A percentile compares a stretch with the other conserved stretches of the same genome.
Conservation (phyloP, 2,329 filamentous ascomycete species). For the Talaromyces sp. region DNA sequence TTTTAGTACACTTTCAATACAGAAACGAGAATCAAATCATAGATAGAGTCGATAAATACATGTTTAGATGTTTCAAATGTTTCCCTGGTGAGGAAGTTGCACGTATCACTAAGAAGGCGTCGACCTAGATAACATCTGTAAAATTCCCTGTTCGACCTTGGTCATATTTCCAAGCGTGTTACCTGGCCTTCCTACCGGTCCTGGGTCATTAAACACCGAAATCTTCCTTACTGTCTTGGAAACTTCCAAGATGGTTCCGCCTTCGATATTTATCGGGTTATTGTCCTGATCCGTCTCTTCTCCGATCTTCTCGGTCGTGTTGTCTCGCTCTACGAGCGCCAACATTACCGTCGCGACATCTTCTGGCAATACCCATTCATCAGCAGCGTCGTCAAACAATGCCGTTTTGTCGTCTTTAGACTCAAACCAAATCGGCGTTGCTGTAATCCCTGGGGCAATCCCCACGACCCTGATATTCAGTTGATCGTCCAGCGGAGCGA, state of each 20-base stretch:
- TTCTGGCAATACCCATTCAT: conserved; percentile 55
- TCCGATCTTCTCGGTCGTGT: conserved; percentile 21
- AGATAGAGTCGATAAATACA: too few species aligned
- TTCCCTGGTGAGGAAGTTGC: too few species aligned
- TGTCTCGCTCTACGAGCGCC: conserved; percentile 44
- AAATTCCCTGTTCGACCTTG: too few species aligned
- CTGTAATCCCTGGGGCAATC: conserved; percentile 56
- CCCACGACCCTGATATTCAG: conserved; percentile 55
- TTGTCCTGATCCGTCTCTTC: too few species aligned
- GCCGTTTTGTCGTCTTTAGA: conserved; percentile 50
- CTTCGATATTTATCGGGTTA: conserved; percentile 31
- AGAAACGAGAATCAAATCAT: too few species aligned
- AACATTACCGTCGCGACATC: conserved; percentile 57
- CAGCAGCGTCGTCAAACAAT: conserved; percentile 34
- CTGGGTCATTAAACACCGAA: conserved; percentile 47
- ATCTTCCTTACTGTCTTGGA: conserved; percentile 49
- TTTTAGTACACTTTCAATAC: too few species aligned
- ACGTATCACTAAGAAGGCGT: too few species aligned
- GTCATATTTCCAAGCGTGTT: conserved; percentile 38
- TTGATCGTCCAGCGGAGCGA: conserved; percentile 43
- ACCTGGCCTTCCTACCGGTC: conserved; percentile 41
- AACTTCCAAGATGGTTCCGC: conserved; percentile 53
- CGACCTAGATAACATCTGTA: too few species aligned
- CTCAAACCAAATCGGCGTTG: conserved; percentile 56
- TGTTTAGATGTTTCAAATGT: too few species aligned